Percentiles rank a stretch among this genome's conserved stretches.
Evolutionary conservation across 352 stramenopile genomes (phyloP).

Genomic region (Aphanomyces stellatus): DNA sequence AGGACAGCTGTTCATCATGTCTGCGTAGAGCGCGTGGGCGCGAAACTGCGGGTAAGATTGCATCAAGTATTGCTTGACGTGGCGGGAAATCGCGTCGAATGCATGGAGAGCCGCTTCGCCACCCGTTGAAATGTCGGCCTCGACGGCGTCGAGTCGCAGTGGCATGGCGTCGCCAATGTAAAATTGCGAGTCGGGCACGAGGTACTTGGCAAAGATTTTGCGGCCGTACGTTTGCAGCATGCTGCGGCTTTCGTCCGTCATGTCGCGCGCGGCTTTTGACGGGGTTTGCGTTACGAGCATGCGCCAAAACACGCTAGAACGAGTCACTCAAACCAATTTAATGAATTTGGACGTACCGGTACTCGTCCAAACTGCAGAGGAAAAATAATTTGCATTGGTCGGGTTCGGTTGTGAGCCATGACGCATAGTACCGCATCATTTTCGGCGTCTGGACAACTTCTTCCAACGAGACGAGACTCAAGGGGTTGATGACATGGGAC

Average conservation of each 20-base stretch:
- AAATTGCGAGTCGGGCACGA: slow-evolving; percentile 68
- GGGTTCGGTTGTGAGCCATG: slow-evolving; percentile 40
- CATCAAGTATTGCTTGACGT: slow-evolving; percentile 77
- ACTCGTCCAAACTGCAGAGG: slow-evolving; percentile 66
- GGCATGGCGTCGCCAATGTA: slow-evolving; percentile 60
- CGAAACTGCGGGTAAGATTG: slow-evolving; percentile 68
- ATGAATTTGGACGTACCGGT: slow-evolving; percentile 31
- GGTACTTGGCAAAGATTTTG: slow-evolving; percentile 82
- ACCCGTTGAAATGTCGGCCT: slow-evolving; percentile 62
- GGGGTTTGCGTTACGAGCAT: neutral
- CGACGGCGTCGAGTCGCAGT: slow-evolving; percentile 52
- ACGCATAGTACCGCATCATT: slow-evolving; percentile 76
- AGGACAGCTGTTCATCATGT: slow-evolving; percentile 73
- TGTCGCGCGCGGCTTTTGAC: neutral
- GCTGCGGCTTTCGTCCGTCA: slow-evolving; percentile 66
- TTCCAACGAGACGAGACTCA: slow-evolving; percentile 57
- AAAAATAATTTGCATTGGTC: slow-evolving; percentile 79
- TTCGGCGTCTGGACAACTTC: slow-evolving; percentile 68
- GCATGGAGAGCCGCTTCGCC: slow-evolving; percentile 73
- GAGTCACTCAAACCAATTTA: neutral
- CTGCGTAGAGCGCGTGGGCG: slow-evolving; percentile 64
- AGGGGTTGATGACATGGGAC: slow-evolving; percentile 20
- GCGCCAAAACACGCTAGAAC: slow-evolving; percentile 5
- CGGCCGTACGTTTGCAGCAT: slow-evolving; percentile 78
- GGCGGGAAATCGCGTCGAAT: slow-evolving; percentile 65